Evolutionary conservation across 2,329 filamentous ascomycete genomes (phyloP).

Genomic region (Pestalotiopsis sp.): DNA sequence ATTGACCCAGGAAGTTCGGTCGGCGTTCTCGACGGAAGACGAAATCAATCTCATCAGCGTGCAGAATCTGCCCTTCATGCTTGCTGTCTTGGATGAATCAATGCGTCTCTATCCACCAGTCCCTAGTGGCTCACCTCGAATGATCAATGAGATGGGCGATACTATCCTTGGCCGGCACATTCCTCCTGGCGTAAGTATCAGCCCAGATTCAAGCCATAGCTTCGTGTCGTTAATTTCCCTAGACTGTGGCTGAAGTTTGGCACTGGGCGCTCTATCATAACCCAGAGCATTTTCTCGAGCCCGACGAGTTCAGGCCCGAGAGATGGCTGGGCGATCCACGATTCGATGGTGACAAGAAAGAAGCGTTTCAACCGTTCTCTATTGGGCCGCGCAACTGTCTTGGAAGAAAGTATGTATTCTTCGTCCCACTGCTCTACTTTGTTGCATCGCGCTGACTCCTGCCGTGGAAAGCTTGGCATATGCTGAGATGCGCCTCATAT

Average conservation of each 20-base stretch:
- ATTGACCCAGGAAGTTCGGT: neutral
- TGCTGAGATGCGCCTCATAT: neutral
- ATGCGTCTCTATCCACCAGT: neutral
- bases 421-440: neutral
- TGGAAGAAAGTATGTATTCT: neutral
- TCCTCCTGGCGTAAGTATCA: neutral
- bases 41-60: neutral
- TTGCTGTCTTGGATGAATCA: neutral
- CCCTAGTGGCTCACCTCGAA: neutral
- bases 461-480: neutral
- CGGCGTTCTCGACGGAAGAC: neutral
- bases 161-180: neutral
- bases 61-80: neutral
- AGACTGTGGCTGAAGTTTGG: neutral
- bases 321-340: constrained; percentile 3
- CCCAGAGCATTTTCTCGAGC: neutral
- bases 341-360: constrained; percentile 3
- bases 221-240: neutral
- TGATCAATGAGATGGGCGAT: neutral
- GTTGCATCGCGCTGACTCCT: neutral
- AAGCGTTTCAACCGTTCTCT: constrained; percentile 17
- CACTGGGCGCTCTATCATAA: neutral
- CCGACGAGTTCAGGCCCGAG: neutral
- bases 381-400: constrained; percentile 15
- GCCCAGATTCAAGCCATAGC: neutral